Evolutionary conservation across 1,284 basidiomycete genomes (phyloP).

Genomic region (Austroboletus novae-zelandiae): DNA sequence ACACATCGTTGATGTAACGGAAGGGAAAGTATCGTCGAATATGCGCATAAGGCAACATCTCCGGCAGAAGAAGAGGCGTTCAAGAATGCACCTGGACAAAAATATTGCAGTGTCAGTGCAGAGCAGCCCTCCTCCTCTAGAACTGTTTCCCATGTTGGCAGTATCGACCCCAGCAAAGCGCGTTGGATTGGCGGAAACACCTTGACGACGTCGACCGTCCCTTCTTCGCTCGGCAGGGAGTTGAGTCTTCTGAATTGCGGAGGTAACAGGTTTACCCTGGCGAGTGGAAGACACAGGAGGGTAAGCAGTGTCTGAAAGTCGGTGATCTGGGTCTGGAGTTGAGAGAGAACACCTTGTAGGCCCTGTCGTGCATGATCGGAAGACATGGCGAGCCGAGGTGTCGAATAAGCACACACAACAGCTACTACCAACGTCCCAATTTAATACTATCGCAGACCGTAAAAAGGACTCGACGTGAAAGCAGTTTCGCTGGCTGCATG

Average conservation of each 20-base stretch:
- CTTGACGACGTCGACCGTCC: constrained; percentile 33
- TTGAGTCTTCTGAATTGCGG: constrained; percentile 44
- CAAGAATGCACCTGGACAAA: constrained; percentile 62
- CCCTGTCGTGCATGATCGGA: constrained; percentile 4
- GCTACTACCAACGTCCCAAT: too few species aligned
- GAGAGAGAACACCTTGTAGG: constrained; percentile 44
- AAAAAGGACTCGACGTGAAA: too few species aligned
- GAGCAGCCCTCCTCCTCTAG: constrained; percentile 50
- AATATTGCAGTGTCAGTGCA: constrained; percentile 58
- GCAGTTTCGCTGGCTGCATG: too few species aligned
- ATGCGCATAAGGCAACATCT: constrained; percentile 56
- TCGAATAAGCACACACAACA: too few species aligned
- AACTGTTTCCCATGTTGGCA: constrained; percentile 64
- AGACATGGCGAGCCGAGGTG: constrained; percentile 8
- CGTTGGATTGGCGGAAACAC: constrained; percentile 61
- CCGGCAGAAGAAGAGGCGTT: constrained; percentile 49
- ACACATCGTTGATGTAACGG: constrained; percentile 48
- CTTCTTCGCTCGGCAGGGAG: constrained; percentile 14
- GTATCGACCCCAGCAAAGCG: constrained; percentile 58
- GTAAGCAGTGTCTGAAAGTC: constrained; percentile 50
- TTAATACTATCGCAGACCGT: too few species aligned
- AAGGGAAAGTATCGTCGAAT: constrained; percentile 56
- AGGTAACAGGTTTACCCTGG: constrained; percentile 55
- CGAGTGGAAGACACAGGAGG: constrained; percentile 59
- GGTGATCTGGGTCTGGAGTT: constrained; percentile 50